Conservation (phyloP, 116 monocot species). For the Posidonia oceanica region DNA sequence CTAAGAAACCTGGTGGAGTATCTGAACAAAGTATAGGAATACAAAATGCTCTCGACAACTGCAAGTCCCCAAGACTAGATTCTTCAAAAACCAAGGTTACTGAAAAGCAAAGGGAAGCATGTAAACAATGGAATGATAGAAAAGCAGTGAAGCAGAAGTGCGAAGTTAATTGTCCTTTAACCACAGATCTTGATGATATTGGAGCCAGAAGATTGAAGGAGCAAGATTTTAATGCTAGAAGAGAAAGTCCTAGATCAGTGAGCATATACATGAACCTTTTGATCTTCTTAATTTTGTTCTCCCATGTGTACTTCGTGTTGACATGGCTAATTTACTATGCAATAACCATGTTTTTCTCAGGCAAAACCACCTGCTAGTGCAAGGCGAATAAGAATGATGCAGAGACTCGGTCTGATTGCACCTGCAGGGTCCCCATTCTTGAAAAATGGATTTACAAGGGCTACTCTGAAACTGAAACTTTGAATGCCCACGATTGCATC, state of each 20-base stretch:
- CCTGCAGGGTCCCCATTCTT: constrained; percentile 9
- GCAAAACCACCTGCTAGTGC: background rate
- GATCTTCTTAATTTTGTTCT: too few relatives aligned
- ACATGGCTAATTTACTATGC: background rate
- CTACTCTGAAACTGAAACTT: background rate
- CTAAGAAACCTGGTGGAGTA: background rate
- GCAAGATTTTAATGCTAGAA: background rate
- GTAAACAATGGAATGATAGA: background rate
- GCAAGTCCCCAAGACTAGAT: background rate
- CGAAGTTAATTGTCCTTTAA: background rate
- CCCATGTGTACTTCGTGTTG: too few relatives aligned
- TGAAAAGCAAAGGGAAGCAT: too few relatives aligned
- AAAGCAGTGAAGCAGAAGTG: background rate
- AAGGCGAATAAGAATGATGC: constrained; percentile 9
- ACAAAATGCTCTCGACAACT: background rate
- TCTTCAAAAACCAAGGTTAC: too few relatives aligned
- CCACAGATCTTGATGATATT: background rate
- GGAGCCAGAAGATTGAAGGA: background rate
- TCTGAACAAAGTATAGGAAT: background rate
- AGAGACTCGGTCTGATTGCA: constrained; percentile 7
- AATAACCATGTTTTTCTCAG: background rate
- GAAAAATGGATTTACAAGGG: background rate
- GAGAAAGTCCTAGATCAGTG: background rate
- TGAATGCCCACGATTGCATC: background rate
- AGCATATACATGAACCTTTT: background rate